Conservation (phyloP, 257 asterid species). For the Vinca minor region DNA sequence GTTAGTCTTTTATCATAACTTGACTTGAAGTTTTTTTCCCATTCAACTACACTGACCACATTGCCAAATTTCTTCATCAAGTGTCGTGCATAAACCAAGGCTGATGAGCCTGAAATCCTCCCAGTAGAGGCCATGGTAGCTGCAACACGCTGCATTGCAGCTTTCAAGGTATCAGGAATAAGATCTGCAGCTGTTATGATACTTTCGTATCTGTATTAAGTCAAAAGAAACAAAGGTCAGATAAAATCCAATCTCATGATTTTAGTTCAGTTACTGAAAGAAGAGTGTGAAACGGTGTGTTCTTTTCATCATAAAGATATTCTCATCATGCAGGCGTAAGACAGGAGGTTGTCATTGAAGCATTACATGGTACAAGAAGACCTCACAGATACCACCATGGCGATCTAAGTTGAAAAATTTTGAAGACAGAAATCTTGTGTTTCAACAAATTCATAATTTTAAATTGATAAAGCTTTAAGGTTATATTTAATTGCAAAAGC, state of each 20-base stretch:
- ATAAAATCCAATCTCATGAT: background rate
- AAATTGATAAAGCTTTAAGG: background rate
- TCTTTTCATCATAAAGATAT: background rate
- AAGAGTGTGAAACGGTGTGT: background rate
- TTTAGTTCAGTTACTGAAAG: background rate
- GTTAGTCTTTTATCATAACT: slow-evolving; percentile 69
- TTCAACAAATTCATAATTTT: background rate
- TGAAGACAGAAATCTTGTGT: background rate
- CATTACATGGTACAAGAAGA: background rate
- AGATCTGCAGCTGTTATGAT: slow-evolving; percentile 79
- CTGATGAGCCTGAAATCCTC: slow-evolving; percentile 60
- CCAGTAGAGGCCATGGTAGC: slow-evolving; percentile 66
- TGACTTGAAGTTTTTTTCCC: slow-evolving; percentile 77
- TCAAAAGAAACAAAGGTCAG: background rate
- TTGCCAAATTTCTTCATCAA: slow-evolving; percentile 63
- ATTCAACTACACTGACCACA: slow-evolving; percentile 66
- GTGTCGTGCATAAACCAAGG: slow-evolving; percentile 62
- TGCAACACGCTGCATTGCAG: slow-evolving; percentile 67
- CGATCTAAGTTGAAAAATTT: background rate
- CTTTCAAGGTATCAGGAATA: slow-evolving; percentile 75
- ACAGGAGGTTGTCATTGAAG: background rate
- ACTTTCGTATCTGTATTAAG: slow-evolving; percentile 72
- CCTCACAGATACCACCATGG: background rate
- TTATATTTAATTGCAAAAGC: no score
- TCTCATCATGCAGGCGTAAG: background rate